Evolutionary conservation across 2,329 filamentous ascomycete species (phyloP).

Genomic region (Nigrospora oryzae): DNA sequence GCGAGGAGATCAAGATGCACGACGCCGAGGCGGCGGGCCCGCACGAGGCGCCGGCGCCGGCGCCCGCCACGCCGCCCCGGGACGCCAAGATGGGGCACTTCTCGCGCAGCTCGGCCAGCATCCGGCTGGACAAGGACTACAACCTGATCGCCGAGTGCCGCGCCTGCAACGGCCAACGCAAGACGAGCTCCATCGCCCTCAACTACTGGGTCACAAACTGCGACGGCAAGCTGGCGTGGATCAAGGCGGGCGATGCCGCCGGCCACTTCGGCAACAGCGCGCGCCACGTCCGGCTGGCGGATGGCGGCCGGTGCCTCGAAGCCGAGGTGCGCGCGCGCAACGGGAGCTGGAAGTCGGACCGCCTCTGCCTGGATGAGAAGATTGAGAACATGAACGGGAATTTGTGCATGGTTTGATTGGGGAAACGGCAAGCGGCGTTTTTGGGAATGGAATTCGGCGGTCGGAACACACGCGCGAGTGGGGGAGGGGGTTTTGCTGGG

Average conservation of each 20-base stretch:
- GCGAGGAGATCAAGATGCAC: no score
- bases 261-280: slow-evolving; percentile 9
- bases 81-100: slow-evolving; percentile 5
- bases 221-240: slow-evolving; percentile 9
- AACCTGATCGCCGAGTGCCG: slow-evolving; percentile 10
- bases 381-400: slow-evolving; percentile 5
- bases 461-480: no score
- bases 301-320: slow-evolving; percentile 6
- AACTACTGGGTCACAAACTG: slow-evolving; percentile 8
- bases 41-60: neutral
- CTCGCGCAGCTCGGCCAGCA: slow-evolving; percentile 4
- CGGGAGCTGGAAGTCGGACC: slow-evolving; percentile 1
- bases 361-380: slow-evolving; percentile 4
- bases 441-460: no score
- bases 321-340: slow-evolving; percentile 2
- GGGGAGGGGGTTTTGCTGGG: no score
- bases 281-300: slow-evolving; percentile 6
- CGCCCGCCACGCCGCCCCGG: neutral
- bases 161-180: slow-evolving; percentile 5
- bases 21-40: no score
- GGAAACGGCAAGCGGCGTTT: no score
- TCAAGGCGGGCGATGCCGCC: neutral
- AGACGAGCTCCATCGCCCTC: slow-evolving; percentile 9
- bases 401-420: slow-evolving; percentile 2
- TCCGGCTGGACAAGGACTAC: slow-evolving; percentile 7